A percentile compares a stretch with the other conserved stretches of the same genome.
Evolutionary conservation across 352 stramenopile species (phyloP).

Genomic region (Globisporangium mamillatum): DNA sequence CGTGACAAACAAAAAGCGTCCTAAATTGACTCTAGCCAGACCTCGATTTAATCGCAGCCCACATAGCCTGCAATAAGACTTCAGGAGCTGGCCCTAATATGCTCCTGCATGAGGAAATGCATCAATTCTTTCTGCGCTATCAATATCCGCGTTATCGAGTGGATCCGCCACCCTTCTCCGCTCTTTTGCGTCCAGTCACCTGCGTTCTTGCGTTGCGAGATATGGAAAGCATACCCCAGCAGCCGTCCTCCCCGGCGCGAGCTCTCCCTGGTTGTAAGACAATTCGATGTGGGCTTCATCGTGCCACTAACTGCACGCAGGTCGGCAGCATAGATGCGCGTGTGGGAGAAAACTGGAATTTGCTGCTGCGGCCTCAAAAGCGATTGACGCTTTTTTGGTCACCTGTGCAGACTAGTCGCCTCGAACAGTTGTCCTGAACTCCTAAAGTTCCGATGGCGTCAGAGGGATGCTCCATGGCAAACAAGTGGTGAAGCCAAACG

Average conservation of each 20-base stretch:
- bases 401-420: not conserved
- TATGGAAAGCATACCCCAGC: not conserved
- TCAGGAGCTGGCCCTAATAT: not conserved
- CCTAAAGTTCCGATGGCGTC: not conserved
- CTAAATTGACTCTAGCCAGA: not conserved
- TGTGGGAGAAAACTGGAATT: too few relatives aligned
- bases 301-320: too few relatives aligned
- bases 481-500: not conserved
- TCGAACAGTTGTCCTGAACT: not conserved
- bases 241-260: not conserved
- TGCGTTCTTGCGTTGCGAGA: not conserved
- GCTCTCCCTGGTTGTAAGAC: not conserved
- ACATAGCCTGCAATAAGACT: not conserved
- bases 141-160: not conserved
- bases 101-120: not conserved
- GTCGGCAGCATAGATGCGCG: too few relatives aligned
- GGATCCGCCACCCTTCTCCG: not conserved
- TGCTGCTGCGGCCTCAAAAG: too few relatives aligned
- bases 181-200: not conserved
- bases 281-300: not conserved
- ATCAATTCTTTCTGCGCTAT: not conserved
- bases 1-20: not conserved
- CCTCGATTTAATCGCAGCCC: too few relatives aligned
- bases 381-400: too few relatives aligned
- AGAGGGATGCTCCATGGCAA: not conserved